Conservation (phyloP, 73 alveolate genomes). For the Breviolum minutum region DNA sequence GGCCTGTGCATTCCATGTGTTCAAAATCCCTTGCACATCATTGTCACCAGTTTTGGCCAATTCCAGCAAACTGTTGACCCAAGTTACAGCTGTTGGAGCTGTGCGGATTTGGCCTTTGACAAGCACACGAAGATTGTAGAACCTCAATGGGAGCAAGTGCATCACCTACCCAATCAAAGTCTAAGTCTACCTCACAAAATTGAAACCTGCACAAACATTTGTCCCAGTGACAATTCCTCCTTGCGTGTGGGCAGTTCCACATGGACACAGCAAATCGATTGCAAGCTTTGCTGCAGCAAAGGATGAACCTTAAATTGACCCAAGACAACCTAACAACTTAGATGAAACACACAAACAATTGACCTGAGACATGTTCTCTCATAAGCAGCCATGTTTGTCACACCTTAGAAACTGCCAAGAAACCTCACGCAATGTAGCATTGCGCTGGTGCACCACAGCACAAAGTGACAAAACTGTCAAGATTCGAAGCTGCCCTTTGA, state of each 20-base stretch:
- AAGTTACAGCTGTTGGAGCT: constrained; percentile 1
- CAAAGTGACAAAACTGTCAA: neutral
- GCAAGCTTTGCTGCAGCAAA: neutral
- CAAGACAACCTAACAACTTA: neutral
- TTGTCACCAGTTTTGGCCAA: neutral
- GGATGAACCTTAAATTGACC: neutral
- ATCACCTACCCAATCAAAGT: neutral
- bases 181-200: neutral
- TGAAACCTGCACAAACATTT: neutral
- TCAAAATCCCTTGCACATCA: neutral
- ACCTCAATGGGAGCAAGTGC: too few relatives aligned
- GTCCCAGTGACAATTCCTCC: neutral
- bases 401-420: too few relatives aligned
- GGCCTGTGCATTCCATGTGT: constrained; percentile 13
- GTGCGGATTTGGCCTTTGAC: neutral
- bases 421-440: neutral
- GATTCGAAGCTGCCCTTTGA: constrained; percentile 23
- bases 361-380: neutral
- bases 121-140: neutral
- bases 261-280: neutral
- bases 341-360: neutral
- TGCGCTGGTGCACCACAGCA: constrained; percentile 37
- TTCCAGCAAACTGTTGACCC: constrained; percentile 23
- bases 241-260: constrained; percentile 1
- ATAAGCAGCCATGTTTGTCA: too few relatives aligned